Evolutionary conservation across 192 early-diverging fungal species (phyloP), one percentile per base, ranked within the genome.

Genomic region (Backusella circina): DNA sequence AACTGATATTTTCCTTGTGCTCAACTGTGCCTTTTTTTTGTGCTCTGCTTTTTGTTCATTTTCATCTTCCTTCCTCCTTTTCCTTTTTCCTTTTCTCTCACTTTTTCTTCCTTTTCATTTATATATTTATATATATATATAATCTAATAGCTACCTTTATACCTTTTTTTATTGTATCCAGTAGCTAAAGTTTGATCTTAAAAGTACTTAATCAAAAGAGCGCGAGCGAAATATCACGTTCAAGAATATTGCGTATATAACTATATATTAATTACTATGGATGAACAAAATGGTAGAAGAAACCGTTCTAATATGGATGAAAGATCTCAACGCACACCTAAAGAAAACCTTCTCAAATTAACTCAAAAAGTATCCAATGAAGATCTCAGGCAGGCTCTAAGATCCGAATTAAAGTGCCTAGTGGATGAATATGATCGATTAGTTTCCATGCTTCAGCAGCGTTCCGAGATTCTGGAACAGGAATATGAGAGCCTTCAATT

Each of bases 381-480:
- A 31, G 39, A 72, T 26, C 33, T 78, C 30, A 39, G 57, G 18
- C 65, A 68, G 32, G 72, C 67, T 3, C 28, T 78, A 16, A 65
- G 72, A 37, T 23, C 33, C 3, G 72, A 78, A 30, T 18, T 72
- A 37, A 57, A 78, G 30, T 47, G 31, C 6, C 10, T 73, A 10
- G n/a, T 72, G 16, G 21, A 23, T n/a, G 77, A 78, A 39, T 66
- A 78, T 30, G 77, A 68, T 3, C 64, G 51, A 18, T 15, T 69
- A n/a, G 39, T 78, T 4, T 61, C 21, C 3, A 74, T 74, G 72
- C 36, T 78, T 6, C 65, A 78, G 26, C 71, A 78, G 30, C 77
- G 77, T 12, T 66, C 66, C 16, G 77, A 78, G 4, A 37, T 73
- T 33, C 66, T 78, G 13, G 77, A 78, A 70, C 65, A 69, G 16